Conservation (phyloP, 305 asterid species). For the Fraxinus floribunda region DNA sequence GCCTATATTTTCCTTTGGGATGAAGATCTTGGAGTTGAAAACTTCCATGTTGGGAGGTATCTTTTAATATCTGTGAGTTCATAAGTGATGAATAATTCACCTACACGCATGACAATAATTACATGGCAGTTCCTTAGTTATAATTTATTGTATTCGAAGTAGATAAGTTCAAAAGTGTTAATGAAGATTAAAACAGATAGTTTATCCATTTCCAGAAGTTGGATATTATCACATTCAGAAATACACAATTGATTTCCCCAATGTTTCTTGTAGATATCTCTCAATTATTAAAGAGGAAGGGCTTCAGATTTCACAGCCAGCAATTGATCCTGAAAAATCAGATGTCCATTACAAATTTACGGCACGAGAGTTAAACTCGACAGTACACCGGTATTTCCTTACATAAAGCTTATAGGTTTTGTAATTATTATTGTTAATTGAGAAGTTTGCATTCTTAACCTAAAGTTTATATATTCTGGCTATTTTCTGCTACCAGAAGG, state of each 20-base stretch:
- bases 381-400: constrained; percentile 54
- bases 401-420: not conserved
- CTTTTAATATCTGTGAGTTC: not conserved
- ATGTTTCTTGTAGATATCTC: constrained; percentile 49
- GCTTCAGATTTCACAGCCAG: constrained; percentile 82
- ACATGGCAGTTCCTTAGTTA: not conserved
- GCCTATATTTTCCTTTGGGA: constrained; percentile 78
- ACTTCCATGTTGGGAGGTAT: constrained; percentile 64
- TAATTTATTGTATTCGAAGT: not conserved
- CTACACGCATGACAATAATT: not conserved
- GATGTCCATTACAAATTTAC: constrained; percentile 68
- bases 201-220: not conserved
- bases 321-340: constrained; percentile 55
- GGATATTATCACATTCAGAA: not conserved
- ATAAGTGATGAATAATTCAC: not conserved
- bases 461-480: not conserved
- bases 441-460: constrained; percentile 1
- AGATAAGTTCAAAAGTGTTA: not conserved
- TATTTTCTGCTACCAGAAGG: constrained; percentile 44
- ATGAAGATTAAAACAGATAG: not conserved
- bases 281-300: constrained; percentile 56
- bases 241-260: not conserved
- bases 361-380: constrained; percentile 44
- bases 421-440: not conserved
- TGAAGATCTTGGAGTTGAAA: constrained; percentile 76